A percentile compares a stretch with the other conserved stretches of the same genome.
phyloP scores from a whole-genome alignment of 805 yeast genomes.

The Yarrowia sp. region DNA sequence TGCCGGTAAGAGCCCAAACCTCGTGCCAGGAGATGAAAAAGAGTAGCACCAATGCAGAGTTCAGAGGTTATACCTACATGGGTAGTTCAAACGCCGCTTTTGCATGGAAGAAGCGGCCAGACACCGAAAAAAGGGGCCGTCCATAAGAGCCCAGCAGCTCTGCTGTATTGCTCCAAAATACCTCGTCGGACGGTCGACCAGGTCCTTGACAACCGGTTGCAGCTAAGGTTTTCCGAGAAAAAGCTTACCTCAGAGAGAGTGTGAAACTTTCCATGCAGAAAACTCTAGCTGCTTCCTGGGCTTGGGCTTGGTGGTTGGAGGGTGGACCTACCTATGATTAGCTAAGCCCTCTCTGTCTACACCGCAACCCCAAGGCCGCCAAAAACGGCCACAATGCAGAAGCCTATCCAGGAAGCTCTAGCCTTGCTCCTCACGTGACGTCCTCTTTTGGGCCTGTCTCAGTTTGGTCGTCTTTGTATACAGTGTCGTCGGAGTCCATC shows the following conservation, averaged over 20 bases:
- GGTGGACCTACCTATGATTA: neutral
- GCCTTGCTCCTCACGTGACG: neutral
- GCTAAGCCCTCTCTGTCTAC: neutral
- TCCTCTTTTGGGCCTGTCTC: neutral
- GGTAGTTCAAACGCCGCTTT: too few relatives aligned
- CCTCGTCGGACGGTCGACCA: too few relatives aligned
- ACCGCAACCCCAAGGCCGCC: neutral
- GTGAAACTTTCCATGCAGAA: conserved; percentile 16
- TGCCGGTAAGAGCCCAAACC: too few relatives aligned
- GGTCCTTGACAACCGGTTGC: neutral
- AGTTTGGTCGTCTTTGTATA: too few relatives aligned
- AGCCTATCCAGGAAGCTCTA: neutral
- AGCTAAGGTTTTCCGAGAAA: neutral
- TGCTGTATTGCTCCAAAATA: too few relatives aligned
- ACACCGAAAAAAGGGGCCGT: too few relatives aligned
- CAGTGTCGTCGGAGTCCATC: neutral
- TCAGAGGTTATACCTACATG: too few relatives aligned
- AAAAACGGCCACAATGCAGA: neutral
- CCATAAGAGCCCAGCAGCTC: too few relatives aligned
- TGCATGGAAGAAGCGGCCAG: too few relatives aligned
- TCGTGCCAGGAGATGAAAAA: too few relatives aligned
- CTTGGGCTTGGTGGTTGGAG: neutral
- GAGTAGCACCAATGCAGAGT: too few relatives aligned
- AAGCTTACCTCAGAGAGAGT: neutral
- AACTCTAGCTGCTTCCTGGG: neutral